Base-by-base conservation (phyloP, 352 stramenopile species). In the Phytophthora chlamydospora region DNA sequence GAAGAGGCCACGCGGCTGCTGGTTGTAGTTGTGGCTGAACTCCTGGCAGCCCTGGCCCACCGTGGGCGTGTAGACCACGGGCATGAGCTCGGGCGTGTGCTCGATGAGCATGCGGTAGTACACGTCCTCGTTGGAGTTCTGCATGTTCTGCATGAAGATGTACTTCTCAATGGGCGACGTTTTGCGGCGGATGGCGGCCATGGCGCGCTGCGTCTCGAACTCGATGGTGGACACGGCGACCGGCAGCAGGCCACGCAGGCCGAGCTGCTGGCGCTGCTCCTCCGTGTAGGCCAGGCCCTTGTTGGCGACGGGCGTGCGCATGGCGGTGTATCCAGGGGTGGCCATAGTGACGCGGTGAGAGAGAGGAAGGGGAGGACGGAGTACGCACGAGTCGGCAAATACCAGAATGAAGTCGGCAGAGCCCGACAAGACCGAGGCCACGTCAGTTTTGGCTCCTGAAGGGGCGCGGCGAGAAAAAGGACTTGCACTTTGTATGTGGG, bases 51-150 rank as follows among this genome's bases (percentile, higher is more conserved):
- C 88, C 49, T 98, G 89, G 40, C 96, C 97, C 0, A 99, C 97
- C 3, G 95, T 99, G 13, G 97, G 97, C 6, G 97, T 99, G 78
- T 99, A 99, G 55, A 99, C 97, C 33, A 99, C 88, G 7, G 97
- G 97, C 79, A 98, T 96, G 62, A 98, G 88, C 83, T 98, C 89
- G 17, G 76, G 67, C 41, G 90, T 96, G 81, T 98, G 70, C 43
- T 93, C 72, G 17, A 93, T 78, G 6, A 98, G 75, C 54, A 98
- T 75, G 39, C 83, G 85, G 78, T 97, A 98, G 89, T 97, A 98
- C 39, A 98, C 78, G 49, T 88, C 71, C 62, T 97, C 88, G 62
- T 97, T 97, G 35, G 72, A 75, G 63, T 97, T 89, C 90, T 96
- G 84, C 75, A 97, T 89, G 52, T 65, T 75, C 61, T 94, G 89